A percentile compares a stretch with the other conserved stretches of the same genome.
Evolutionary conservation across 1,284 basidiomycete species (phyloP).

Genomic region (Phellinidium pouzarii): DNA sequence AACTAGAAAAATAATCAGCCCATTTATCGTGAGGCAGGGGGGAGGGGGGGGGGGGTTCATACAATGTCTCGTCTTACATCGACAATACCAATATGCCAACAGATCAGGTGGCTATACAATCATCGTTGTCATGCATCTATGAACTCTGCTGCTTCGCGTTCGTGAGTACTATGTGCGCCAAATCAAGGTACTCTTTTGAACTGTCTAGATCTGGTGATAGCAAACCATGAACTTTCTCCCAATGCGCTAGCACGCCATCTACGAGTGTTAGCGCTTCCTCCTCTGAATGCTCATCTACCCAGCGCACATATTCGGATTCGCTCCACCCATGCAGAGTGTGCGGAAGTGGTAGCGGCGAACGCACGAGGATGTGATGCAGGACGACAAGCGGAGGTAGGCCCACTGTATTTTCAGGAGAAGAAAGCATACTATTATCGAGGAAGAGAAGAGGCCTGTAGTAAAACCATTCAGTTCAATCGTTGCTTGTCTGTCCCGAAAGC

Average conservation of each 20-base stretch:
- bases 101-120: neutral
- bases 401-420: constrained; percentile 56
- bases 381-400: constrained; percentile 79
- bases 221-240: constrained; percentile 60
- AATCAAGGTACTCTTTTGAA: constrained; percentile 50
- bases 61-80: too few species aligned
- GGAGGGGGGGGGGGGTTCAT: too few species aligned
- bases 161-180: constrained; percentile 56
- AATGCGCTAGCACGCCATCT: constrained; percentile 62
- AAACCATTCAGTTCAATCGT: neutral
- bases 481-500: neutral
- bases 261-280: constrained; percentile 67
- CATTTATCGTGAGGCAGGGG: too few species aligned
- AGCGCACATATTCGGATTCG: constrained; percentile 86
- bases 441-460: constrained; percentile 74
- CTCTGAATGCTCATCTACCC: constrained; percentile 74
- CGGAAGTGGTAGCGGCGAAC: constrained; percentile 78
- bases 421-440: constrained; percentile 67
- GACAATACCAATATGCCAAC: neutral
- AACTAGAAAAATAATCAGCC: too few species aligned
- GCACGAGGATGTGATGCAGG: constrained; percentile 87
- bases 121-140: neutral
- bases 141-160: constrained; percentile 26
- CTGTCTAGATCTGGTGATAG: constrained; percentile 38
- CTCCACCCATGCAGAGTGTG: constrained; percentile 88